Evolutionary conservation across 192 early-diverging fungal genomes (phyloP).

Genomic region (Linderina pennispora): DNA sequence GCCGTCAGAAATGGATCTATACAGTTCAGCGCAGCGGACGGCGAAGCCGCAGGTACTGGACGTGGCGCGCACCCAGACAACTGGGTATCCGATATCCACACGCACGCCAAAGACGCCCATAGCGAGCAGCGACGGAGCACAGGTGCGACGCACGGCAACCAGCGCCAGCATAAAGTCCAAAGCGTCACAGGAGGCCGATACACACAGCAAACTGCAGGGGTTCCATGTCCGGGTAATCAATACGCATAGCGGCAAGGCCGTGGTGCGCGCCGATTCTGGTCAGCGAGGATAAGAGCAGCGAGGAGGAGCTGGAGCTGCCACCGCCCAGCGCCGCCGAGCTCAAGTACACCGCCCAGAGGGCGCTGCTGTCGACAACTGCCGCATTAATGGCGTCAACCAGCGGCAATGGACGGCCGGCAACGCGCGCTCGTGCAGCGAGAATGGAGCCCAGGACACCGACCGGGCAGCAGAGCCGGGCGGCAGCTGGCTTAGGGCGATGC

Average conservation of each 20-base stretch:
- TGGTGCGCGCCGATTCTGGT: conserved; percentile 31
- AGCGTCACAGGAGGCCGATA: neutral
- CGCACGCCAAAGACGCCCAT: conserved; percentile 4
- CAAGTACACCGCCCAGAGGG: conserved; percentile 38
- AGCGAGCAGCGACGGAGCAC: neutral
- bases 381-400: conserved; percentile 18
- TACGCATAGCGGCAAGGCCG: conserved; percentile 28
- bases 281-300: too few relatives aligned
- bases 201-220: conserved; percentile 27
- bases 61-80: too few relatives aligned
- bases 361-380: conserved; percentile 29
- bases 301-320: conserved; percentile 6
- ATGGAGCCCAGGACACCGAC: neutral
- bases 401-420: too few relatives aligned
- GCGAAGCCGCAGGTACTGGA: too few relatives aligned
- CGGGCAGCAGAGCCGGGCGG: neutral
- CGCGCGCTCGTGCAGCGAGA: neutral
- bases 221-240: conserved; percentile 39
- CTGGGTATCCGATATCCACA: conserved; percentile 33
- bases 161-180: too few relatives aligned
- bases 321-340: conserved; percentile 34
- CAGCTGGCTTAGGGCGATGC: neutral
- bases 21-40: conserved; percentile 1
- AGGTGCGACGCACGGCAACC: neutral
- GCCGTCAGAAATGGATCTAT: conserved; percentile 6